A percentile compares a stretch with the other conserved stretches of the same genome.
phyloP scores from a whole-genome alignment of 1,284 basidiomycete species.

The Veloboletus limbatus region DNA sequence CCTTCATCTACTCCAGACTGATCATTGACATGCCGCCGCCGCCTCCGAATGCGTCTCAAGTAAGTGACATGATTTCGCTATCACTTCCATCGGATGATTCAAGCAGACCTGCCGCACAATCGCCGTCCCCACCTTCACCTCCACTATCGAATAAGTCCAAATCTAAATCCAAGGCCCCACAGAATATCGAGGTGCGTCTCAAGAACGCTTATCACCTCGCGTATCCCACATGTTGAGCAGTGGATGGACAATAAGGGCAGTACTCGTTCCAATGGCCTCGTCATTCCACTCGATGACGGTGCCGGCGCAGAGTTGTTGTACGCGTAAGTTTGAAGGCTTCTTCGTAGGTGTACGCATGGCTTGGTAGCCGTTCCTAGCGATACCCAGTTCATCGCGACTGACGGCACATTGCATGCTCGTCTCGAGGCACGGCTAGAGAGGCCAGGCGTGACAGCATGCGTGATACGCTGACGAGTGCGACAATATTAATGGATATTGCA shows the following conservation, averaged over 20 bases:
- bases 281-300: constrained; percentile 39
- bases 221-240: constrained; percentile 8
- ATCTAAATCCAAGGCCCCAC: constrained; percentile 11
- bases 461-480: background rate
- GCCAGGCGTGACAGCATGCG: constrained; percentile 30
- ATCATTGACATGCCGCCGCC: constrained; percentile 42
- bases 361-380: constrained; percentile 37
- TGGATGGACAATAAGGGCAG: constrained; percentile 20
- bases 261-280: constrained; percentile 26
- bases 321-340: constrained; percentile 41
- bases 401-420: constrained; percentile 51
- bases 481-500: no score
- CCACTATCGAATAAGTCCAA: background rate
- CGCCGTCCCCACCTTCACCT: background rate
- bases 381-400: constrained; percentile 51
- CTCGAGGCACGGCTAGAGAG: constrained; percentile 54
- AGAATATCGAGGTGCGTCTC: constrained; percentile 17
- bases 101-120: background rate
- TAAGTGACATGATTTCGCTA: constrained; percentile 15
- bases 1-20: constrained; percentile 56
- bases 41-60: background rate
- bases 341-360: background rate
- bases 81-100: constrained; percentile 4
- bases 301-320: constrained; percentile 50
- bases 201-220: constrained; percentile 22